Percentiles rank a stretch among this genome's conserved stretches.
Conservation (phyloP, 2,329 filamentous ascomycete genomes). For the Aspergillus cejpii region DNA sequence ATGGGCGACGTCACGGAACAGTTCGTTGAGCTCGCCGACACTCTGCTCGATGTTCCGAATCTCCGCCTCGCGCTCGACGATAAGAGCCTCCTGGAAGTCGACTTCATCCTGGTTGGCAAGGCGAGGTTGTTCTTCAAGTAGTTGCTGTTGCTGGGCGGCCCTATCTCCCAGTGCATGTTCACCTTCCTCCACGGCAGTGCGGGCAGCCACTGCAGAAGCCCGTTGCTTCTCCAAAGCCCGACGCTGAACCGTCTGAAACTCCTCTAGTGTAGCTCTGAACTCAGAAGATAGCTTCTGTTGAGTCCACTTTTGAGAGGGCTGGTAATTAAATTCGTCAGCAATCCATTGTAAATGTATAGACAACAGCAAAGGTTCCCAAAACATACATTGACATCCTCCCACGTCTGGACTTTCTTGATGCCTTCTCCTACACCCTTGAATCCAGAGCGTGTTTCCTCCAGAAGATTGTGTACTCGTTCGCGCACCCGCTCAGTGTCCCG, state of each 20-base stretch:
- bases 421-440: constrained; percentile 93
- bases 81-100: constrained; percentile 92
- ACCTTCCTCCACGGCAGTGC: constrained; percentile 64
- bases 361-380: not conserved
- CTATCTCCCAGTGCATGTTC: constrained; percentile 26
- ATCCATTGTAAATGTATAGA: constrained; percentile 2
- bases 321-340: constrained; percentile 7
- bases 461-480: constrained; percentile 78
- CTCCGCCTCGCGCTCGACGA: constrained; percentile 92
- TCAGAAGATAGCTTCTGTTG: constrained; percentile 92
- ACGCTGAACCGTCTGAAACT: constrained; percentile 89
- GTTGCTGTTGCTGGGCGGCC: constrained; percentile 54
- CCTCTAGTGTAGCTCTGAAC: constrained; percentile 78
- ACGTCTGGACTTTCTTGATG: constrained; percentile 83
- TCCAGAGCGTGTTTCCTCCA: constrained; percentile 76
- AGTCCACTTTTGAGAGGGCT: constrained; percentile 94
- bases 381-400: constrained; percentile 72
- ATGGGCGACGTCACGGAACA: constrained; percentile 96
- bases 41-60: constrained; percentile 97
- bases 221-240: constrained; percentile 88
- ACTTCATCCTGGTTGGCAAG: constrained; percentile 90
- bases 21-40: constrained; percentile 88
- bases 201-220: constrained; percentile 73
- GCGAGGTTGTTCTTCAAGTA: constrained; percentile 69
- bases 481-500: constrained; percentile 86